Base-by-base conservation (phyloP, 441 rosid genomes). In the Flueggea neowawraea region DNA sequence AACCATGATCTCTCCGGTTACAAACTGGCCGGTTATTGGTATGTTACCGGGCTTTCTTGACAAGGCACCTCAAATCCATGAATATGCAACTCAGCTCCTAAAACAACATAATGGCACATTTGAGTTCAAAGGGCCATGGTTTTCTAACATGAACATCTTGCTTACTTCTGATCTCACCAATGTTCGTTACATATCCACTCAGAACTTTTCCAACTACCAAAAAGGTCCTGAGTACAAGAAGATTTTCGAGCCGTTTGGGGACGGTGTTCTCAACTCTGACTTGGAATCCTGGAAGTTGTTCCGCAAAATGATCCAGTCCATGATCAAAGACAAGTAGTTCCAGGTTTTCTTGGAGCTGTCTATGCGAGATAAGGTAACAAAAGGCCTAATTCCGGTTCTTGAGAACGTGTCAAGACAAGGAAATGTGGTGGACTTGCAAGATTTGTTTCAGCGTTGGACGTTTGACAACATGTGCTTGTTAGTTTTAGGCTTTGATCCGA, bases 11-110 rank as follows among this genome's bases (percentile, higher is more conserved):
- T 55, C 69, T 0, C 44, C 57, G 0, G 57, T 65, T 4, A 65
- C 69, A 9, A 66, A 69, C 36, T 73, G 78, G 84, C 76, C 75
- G 6, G 39, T 80, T 12, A 5, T 76, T 2, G 83, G 83, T 12
- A 70, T 70, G 76, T 10, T 77, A 13, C 82, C 76, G 4, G 54
- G 52, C 10, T 54, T 80, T 10, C 50, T 68, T 41, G 6, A 6
- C 17, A 57, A 65, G 1, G 1, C 51, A 10, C 5, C 16, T 14
- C 52, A 22, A 2, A 0, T 73, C 16, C 69, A 66, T 6, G 79
- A 81, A 6, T 66, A 9, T 9, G 0, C 14, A 3, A 57, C 83
- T 0, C 15, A 48, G 0, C 0, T 57, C 31, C 59, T 73, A 28
- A 36, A 7, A 6, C 54, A 47, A 15, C 36, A 22, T 22, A 31